Conservation (phyloP, 345 rosid species). For the Cardiospermum halicacabum region DNA sequence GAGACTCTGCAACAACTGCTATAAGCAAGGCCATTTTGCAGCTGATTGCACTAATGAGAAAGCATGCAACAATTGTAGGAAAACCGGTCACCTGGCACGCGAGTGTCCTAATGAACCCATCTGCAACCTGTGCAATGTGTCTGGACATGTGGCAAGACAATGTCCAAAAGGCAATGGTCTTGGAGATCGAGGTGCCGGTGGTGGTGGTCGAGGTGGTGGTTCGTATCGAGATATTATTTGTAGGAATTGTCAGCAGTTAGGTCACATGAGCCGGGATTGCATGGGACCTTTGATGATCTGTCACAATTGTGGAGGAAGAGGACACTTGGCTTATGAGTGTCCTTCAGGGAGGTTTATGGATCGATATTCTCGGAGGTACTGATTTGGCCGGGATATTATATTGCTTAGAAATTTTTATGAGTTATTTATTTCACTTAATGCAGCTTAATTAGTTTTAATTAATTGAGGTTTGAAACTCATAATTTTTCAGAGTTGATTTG, state of each 20-base stretch:
- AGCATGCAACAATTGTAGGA: slow-evolving; percentile 96
- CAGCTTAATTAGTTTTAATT: slow-evolving; percentile 6
- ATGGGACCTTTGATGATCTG: slow-evolving; percentile 74
- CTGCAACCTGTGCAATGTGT: slow-evolving; percentile 72
- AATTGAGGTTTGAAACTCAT: slow-evolving; percentile 5
- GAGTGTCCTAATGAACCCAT: slow-evolving; percentile 81
- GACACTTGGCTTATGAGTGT: slow-evolving; percentile 82
- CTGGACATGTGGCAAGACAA: slow-evolving; percentile 80
- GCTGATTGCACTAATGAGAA: slow-evolving; percentile 91
- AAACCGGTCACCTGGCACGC: slow-evolving; percentile 86
- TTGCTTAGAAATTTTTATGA: not conserved
- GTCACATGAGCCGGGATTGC: slow-evolving; percentile 81
- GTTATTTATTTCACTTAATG: not conserved
- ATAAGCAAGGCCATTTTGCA: slow-evolving; percentile 83
- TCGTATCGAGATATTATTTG: slow-evolving; percentile 61
- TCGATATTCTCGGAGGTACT: slow-evolving; percentile 74
- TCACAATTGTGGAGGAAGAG: slow-evolving; percentile 93
- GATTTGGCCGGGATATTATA: slow-evolving; percentile 11
- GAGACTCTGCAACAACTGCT: slow-evolving; percentile 94
- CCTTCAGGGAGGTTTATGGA: slow-evolving; percentile 83
- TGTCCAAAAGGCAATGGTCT: slow-evolving; percentile 60
- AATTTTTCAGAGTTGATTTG: slow-evolving; percentile 10
- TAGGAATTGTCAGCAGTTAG: slow-evolving; percentile 70
- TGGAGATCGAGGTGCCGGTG: slow-evolving; percentile 41
- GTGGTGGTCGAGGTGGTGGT: slow-evolving; percentile 25